Evolutionary conservation across 176 grass and related monocot species (phyloP).

Genomic region (Zoysia pacifica): DNA sequence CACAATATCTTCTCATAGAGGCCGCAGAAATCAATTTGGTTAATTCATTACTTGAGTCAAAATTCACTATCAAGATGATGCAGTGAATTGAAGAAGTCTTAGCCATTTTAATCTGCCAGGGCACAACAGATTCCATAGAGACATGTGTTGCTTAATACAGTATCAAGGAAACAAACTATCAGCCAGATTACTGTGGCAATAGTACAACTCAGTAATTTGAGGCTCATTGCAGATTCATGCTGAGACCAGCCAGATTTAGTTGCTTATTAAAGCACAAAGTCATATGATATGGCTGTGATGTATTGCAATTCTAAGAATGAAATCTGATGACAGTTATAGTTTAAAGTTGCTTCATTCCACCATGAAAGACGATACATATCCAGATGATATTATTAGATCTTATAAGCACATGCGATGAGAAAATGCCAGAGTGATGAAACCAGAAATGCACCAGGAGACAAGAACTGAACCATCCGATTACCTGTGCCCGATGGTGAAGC

Average conservation of each 20-base stretch:
- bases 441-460: conserved; percentile 20
- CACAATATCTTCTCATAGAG: neutral
- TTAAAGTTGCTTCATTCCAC: conserved; percentile 11
- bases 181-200: neutral
- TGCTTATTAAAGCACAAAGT: neutral
- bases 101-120: neutral
- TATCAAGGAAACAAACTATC: neutral
- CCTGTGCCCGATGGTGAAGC: conserved; percentile 98
- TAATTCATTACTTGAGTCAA: neutral
- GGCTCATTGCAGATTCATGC: neutral
- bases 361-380: neutral
- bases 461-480: conserved; percentile 47
- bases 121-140: neutral
- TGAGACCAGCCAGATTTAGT: neutral
- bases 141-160: conserved; percentile 12
- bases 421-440: conserved; percentile 11
- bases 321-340: neutral
- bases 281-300: neutral
- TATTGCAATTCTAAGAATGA: neutral
- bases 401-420: conserved; percentile 21
- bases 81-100: conserved; percentile 18
- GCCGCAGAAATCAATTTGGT: neutral
- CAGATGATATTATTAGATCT: conserved; percentile 23
- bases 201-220: neutral
- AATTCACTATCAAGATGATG: neutral